Conservation (phyloP, 2,329 filamentous ascomycete species). For the Aspergillus carbonarius region DNA sequence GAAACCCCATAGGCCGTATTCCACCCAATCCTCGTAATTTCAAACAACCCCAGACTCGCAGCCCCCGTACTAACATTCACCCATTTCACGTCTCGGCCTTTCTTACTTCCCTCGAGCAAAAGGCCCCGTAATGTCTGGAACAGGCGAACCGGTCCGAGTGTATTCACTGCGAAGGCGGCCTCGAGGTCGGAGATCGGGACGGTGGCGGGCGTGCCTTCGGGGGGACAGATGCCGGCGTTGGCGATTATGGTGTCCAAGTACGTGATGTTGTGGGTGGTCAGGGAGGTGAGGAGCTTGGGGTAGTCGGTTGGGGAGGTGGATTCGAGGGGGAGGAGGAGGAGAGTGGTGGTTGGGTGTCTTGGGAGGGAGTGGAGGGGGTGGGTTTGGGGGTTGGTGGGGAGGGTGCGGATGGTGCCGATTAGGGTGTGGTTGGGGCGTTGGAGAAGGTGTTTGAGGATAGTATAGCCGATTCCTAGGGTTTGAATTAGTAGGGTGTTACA, state of each 20-base stretch:
- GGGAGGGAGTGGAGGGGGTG: neutral
- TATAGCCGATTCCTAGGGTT: neutral
- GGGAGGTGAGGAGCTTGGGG: neutral
- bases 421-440: slow-evolving; percentile 4
- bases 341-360: neutral
- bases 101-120: neutral
- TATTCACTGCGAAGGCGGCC: neutral
- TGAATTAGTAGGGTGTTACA: neutral
- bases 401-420: neutral
- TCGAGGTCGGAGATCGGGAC: neutral
- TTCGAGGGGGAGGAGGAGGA: neutral
- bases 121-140: neutral
- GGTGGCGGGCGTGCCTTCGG: neutral
- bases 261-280: neutral
- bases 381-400: neutral
- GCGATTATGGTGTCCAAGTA: neutral
- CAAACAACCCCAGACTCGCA: neutral
- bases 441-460: neutral
- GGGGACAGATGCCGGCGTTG: neutral
- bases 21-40: neutral
- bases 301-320: neutral
- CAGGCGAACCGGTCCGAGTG: neutral
- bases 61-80: neutral
- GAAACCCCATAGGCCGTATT: neutral
- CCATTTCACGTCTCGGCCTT: neutral